Evolutionary conservation across 768 basidiomycete species (phyloP).

Genomic region (Naganishia kalamii): DNA sequence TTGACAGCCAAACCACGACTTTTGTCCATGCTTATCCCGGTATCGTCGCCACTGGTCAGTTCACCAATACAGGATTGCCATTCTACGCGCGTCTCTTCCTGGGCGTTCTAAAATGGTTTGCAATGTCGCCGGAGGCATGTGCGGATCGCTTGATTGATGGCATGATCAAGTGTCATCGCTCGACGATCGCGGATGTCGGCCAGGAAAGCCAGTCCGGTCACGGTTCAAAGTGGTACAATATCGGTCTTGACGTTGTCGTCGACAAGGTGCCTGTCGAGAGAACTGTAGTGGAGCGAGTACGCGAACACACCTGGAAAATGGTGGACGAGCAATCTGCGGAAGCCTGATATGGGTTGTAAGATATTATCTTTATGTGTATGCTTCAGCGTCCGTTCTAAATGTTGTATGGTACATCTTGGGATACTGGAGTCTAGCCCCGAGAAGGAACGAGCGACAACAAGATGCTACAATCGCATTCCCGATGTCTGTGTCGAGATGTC

Average conservation of each 20-base stretch:
- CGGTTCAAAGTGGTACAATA: not conserved
- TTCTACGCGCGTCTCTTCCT: not conserved
- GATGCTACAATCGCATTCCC: too few species aligned
- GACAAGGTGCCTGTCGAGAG: not conserved
- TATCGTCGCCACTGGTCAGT: conserved; percentile 3
- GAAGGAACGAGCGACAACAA: too few species aligned
- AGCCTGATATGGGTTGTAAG: too few species aligned
- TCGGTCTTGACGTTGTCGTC: not conserved
- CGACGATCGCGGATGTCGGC: not conserved
- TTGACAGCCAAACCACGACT: not conserved
- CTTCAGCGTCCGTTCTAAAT: too few species aligned
- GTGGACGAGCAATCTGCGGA: not conserved
- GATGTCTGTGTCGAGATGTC: too few species aligned
- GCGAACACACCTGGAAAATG: not conserved
- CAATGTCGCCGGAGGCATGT: not conserved
- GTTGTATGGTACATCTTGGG: too few species aligned
- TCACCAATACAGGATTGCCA: not conserved
- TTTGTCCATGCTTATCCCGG: conserved; percentile 24
- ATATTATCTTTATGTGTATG: too few species aligned
- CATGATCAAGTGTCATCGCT: not conserved
- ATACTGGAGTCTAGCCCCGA: too few species aligned
- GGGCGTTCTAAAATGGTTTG: not conserved
- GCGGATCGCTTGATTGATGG: not conserved
- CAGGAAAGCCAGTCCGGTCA: not conserved
- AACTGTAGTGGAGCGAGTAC: not conserved